Percentiles rank a stretch among this genome's conserved stretches.
phyloP scores from a whole-genome alignment of 306 rosid genomes.

The Aeschynomene evenia region DNA sequence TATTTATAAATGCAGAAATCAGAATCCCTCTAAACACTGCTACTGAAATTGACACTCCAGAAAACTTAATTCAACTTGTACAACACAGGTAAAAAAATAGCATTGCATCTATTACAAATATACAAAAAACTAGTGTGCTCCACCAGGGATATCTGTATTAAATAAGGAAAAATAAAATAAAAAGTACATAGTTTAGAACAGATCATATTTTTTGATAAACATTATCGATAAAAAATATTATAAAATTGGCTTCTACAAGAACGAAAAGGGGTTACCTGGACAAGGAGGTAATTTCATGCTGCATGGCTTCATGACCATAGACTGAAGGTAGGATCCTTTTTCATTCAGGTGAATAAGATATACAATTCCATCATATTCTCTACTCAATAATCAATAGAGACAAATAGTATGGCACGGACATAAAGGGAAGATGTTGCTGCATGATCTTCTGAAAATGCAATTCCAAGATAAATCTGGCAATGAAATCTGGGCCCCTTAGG shows the following conservation, averaged over 20 bases:
- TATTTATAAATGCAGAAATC: too few species aligned
- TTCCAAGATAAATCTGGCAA: constrained; percentile 21
- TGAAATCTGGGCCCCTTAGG: not conserved
- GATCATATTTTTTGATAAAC: not conserved
- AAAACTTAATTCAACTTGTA: not conserved
- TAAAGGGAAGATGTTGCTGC: constrained; percentile 5
- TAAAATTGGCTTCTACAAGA: not conserved
- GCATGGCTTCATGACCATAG: constrained; percentile 15
- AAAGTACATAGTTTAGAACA: not conserved
- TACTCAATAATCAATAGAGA: not conserved
- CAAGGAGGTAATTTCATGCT: constrained; percentile 13
- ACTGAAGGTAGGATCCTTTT: not conserved
- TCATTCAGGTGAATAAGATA: constrained; percentile 18
- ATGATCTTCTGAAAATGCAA: constrained; percentile 20
- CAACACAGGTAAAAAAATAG: not conserved
- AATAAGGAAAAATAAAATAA: not conserved
- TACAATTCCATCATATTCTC: constrained; percentile 17
- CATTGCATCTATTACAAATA: not conserved
- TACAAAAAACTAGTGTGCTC: not conserved
- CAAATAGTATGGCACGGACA: not conserved
- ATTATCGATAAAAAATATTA: not conserved
- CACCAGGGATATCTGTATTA: not conserved
- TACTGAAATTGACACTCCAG: not conserved
- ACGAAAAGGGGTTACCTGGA: not conserved
- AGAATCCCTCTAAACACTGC: not conserved